Percentiles rank a stretch among this genome's conserved stretches.
Evolutionary conservation across 306 rosid genomes (phyloP).

Genomic region (Astragalus glycyphyllos): DNA sequence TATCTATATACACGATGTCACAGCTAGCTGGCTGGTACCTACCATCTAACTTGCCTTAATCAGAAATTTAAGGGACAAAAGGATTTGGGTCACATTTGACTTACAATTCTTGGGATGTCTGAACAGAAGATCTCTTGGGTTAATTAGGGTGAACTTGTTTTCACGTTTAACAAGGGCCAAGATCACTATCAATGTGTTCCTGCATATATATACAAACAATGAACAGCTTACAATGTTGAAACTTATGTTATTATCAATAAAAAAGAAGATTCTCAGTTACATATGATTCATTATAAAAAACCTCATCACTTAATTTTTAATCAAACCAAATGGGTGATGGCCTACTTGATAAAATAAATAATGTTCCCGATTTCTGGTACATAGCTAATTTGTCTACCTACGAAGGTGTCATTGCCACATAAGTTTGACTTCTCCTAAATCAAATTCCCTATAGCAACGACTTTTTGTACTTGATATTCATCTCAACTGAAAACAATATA

Average conservation of each 20-base stretch:
- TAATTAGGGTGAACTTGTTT: not conserved
- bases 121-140: no score
- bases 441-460: not conserved
- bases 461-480: slow-evolving; percentile 14
- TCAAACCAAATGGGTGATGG: not conserved
- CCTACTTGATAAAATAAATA: no score
- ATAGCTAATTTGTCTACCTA: not conserved
- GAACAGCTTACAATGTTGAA: slow-evolving; percentile 30
- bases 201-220: slow-evolving; percentile 26
- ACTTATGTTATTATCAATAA: not conserved
- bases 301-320: slow-evolving; percentile 20
- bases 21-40: slow-evolving; percentile 42
- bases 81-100: slow-evolving; percentile 17
- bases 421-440: not conserved
- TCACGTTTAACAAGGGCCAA: slow-evolving; percentile 30
- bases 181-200: not conserved
- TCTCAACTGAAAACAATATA: slow-evolving; percentile 18
- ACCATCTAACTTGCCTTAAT: slow-evolving; percentile 44
- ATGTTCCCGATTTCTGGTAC: slow-evolving; percentile 33
- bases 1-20: slow-evolving; percentile 44
- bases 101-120: not conserved
- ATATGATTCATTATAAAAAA: not conserved
- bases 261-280: no score
- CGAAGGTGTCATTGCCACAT: not conserved
- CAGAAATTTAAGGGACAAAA: slow-evolving; percentile 23